A percentile compares a stretch with the other conserved stretches of the same genome.
These are phyloP conservation scores for Athelia psychrophila DNA, from an alignment of 1,284 basidiomycete species.

Conservation along the genomic window DNA sequence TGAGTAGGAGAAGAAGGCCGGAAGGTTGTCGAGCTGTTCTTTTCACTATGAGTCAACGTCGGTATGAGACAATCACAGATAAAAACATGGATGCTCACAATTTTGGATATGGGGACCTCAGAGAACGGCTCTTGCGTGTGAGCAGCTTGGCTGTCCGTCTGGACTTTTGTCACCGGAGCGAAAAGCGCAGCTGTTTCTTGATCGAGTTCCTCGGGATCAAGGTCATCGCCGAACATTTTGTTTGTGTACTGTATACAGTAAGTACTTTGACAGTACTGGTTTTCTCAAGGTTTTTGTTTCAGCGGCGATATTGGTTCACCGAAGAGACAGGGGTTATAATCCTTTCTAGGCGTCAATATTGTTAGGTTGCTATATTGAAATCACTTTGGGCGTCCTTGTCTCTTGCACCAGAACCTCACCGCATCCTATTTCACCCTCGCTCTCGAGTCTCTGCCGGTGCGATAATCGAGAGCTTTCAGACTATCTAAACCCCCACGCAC, in stretches of 20 bases:
- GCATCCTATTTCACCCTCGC: no score
- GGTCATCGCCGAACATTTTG: neutral
- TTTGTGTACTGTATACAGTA: no score
- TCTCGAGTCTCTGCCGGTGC: no score
- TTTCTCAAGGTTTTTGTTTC: no score
- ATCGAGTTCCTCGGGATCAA: slow-evolving; percentile 5
- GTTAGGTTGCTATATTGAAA: neutral
- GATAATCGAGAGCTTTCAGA: no score
- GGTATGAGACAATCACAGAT: slow-evolving; percentile 1
- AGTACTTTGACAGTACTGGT: no score
- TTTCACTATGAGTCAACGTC: slow-evolving; percentile 16
- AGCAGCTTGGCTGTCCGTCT: slow-evolving; percentile 1
- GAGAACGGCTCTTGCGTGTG: slow-evolving; percentile 18
- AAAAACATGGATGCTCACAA: slow-evolving; percentile 26
- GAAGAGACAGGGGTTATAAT: no score
- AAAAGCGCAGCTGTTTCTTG: slow-evolving; percentile 4
- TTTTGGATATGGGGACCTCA: slow-evolving; percentile 28
- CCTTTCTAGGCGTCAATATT: neutral
- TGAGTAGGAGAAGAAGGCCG: slow-evolving; percentile 60
- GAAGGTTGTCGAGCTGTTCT: slow-evolving; percentile 50
- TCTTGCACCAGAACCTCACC: no score
- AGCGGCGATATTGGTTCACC: no score
- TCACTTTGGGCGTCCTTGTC: no score
- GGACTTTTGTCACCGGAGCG: no score
- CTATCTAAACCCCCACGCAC: neutral